Evolutionary conservation across 768 basidiomycete species (phyloP), one percentile per base, ranked within the genome.

Genomic region (Rhodosporidiobolus odoratus): DNA sequence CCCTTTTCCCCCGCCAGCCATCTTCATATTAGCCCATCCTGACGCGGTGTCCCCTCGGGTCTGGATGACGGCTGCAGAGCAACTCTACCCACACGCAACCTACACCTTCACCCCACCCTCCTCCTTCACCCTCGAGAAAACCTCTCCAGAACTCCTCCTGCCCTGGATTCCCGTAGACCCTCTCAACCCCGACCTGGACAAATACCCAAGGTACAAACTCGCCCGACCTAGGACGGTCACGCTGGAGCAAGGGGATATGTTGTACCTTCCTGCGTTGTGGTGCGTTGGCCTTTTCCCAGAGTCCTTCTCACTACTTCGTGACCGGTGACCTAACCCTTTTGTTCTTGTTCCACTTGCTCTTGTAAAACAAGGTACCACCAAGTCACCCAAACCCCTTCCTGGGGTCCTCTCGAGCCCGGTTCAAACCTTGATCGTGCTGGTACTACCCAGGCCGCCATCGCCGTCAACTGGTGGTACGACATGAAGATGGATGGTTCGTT

Each of bases 181-280:
- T 13, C 81, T 83, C 67, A 76, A 79, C 52, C 82, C 83, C n/a
- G 69, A 50, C 37, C 53, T 63, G 16, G 27, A 34, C 1, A 13
- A 1, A 7, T 63, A 53, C 47, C 62, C 66, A 4, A 66, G 78
- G 13, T 75, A 74, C 30, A 74, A 80, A 1, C 83, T 83, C 34
- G 84, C 88, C 0, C 84, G 85, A 58, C 88, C 92, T 2, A 84
- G 93, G 41, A 80, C 83, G 19, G 83, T 94, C 34, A 85, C 85
- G 1, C 77, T 96, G 12, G 71, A 80, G 7, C 84, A 85, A 10
- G 92, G 93, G 6, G 89, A 94, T 73, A 87, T 88, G 1, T 80
- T 96, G 27, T 95, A 92, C 79, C 85, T 96, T 27, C 94, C 94
- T n/a, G 85, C 88, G 8, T 88, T 91, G 0, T 96, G 94, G 94